Base-by-base conservation (phyloP, 2,329 filamentous ascomycete genomes). In the Achaetomium macrosporum region DNA sequence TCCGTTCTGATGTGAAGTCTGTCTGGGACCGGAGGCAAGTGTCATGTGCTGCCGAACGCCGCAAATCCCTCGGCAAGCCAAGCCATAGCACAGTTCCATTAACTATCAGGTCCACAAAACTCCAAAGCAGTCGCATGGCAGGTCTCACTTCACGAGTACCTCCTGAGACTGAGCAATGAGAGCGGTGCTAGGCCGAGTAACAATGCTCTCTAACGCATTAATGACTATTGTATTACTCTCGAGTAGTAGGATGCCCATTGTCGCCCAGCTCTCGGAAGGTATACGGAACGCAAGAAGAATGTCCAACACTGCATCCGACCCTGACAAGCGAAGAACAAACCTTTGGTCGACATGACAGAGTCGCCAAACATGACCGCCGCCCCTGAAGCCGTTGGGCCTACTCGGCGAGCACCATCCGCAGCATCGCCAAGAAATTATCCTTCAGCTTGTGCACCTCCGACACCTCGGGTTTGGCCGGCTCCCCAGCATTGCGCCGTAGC, bases 391-490 rank as follows among this genome's bases (percentile, higher is more conserved):
- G 25, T 7, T 25, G 25, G 4, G 25, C 25, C 64, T 79, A 92
- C 63, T 88, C 81, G 25, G 90, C 88, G 64, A 96, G 74, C 39
- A 95, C 89, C 63, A 83, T 79, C 61, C 90, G 81, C 65, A 96
- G 71, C 87, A 95, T 93, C 47, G 79, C 74, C 66, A 92, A 69
- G 68, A 96, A 96, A 57, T 85, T 84, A 5, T 89, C 87, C 61
- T 82, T 82, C 64, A 96, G 70, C 68, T 90, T 91, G 64, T 88
- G 76, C 47, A 96, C 79, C 73, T 96, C 90, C 20, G 70, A 74
- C n/a, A 96, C 81, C 1, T 76, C 71, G 3, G 90, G 90, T 72
- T 96, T 96, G 48, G 77, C 74, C 1, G 90, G 90, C 72, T 96
- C 90, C 31, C 90, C 90, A 1, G 90, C 90, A 41, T 81, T 85